These are phyloP conservation scores for Cruciata laevipes DNA, from an alignment of 257 asterid species.

Conservation along the genomic window DNA sequence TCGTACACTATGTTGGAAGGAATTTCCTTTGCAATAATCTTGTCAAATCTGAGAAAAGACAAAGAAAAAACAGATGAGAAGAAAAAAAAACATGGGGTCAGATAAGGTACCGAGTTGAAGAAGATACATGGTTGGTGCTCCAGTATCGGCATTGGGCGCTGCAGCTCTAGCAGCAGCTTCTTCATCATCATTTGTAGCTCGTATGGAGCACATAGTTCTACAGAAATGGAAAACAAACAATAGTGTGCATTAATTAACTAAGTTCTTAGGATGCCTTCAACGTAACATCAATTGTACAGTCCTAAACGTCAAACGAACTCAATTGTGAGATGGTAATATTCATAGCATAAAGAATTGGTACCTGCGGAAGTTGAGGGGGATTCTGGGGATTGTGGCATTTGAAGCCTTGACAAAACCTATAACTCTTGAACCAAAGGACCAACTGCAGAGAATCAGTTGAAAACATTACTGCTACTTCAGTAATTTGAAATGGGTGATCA, in stretches of 20 bases:
- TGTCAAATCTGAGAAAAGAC: slow-evolving; percentile 55
- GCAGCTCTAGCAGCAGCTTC: slow-evolving; percentile 70
- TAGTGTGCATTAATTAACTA: not conserved
- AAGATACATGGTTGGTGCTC: slow-evolving; percentile 72
- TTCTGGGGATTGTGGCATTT: slow-evolving; percentile 23
- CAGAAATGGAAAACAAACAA: slow-evolving; percentile 6
- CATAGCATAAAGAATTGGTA: slow-evolving; percentile 8
- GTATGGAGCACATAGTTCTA: slow-evolving; percentile 42
- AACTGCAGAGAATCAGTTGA: slow-evolving; percentile 32
- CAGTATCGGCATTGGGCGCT: slow-evolving; percentile 48
- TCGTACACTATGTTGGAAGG: slow-evolving; percentile 78
- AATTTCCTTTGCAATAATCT: slow-evolving; percentile 86
- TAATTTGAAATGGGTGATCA: not conserved
- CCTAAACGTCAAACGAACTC: no score
- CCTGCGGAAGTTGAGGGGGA: slow-evolving; percentile 45
- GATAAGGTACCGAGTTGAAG: slow-evolving; percentile 10
- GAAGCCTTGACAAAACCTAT: slow-evolving; percentile 35
- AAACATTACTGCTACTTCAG: no score
- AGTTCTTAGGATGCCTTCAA: not conserved
- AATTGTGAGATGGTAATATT: no score
- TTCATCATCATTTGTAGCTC: slow-evolving; percentile 71
- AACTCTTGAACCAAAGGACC: slow-evolving; percentile 38
- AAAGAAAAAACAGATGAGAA: slow-evolving; percentile 1
- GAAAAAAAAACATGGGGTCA: not conserved
- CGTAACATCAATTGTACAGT: not conserved